Percentiles rank a stretch among this genome's conserved stretches.
These are phyloP conservation scores for Leccinum longicurvipes DNA, from an alignment of 768 basidiomycete genomes.

Conservation along the genomic window DNA sequence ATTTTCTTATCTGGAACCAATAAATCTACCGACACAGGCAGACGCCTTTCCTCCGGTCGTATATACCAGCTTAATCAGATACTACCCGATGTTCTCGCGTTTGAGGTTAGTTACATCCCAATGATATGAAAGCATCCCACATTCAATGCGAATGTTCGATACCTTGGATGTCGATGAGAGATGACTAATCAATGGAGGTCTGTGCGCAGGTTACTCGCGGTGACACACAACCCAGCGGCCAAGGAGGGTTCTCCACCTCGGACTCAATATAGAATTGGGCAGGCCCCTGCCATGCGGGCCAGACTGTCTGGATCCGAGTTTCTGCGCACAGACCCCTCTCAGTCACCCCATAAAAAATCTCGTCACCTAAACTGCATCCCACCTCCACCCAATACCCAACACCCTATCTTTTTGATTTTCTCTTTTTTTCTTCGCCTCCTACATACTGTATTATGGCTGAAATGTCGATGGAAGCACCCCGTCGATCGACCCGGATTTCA, in stretches of 20 bases:
- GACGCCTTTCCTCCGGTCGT: too few species aligned
- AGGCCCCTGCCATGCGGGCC: conserved; percentile 16
- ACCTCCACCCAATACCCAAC: not conserved
- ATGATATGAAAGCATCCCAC: not conserved
- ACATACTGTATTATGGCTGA: conserved; percentile 12
- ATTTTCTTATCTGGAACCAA: too few species aligned
- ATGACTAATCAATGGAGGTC: not conserved
- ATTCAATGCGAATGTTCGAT: not conserved
- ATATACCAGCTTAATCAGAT: too few species aligned
- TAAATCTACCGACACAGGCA: too few species aligned
- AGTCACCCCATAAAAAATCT: conserved; percentile 6
- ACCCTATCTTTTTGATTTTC: not conserved
- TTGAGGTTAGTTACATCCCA: not conserved
- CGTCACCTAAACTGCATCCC: conserved; percentile 7
- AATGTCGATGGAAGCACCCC: conserved; percentile 26
- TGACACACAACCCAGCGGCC: not conserved
- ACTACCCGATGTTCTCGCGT: too few species aligned
- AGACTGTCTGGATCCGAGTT: conserved; percentile 11
- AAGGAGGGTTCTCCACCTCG: conserved; percentile 3
- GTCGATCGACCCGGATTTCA: conserved; percentile 58
- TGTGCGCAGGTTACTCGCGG: not conserved
- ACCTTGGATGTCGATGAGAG: not conserved
- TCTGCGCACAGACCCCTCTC: conserved; percentile 24
- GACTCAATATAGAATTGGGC: conserved; percentile 18
- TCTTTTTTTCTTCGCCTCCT: not conserved